A percentile compares a stretch with the other conserved stretches of the same genome.
Evolutionary conservation across 257 asterid genomes (phyloP).

Genomic region (Fraxinus excelsior): DNA sequence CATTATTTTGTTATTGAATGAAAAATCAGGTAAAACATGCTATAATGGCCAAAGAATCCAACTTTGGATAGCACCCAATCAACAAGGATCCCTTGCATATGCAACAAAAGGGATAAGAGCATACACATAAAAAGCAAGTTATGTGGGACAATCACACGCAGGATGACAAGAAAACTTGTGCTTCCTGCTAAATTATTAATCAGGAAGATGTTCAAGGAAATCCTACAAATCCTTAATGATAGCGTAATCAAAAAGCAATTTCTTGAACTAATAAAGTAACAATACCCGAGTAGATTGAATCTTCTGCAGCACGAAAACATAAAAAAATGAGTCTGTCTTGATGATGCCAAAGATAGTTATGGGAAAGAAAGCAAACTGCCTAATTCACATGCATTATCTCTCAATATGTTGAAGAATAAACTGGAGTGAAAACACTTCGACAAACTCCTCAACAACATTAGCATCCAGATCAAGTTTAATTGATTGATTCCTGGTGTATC

Average conservation of each 20-base stretch:
- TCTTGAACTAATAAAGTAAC: background rate
- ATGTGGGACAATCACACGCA: too few relatives aligned
- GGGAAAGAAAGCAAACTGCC: too few relatives aligned
- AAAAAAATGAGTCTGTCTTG: background rate
- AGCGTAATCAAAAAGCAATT: background rate
- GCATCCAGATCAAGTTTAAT: background rate
- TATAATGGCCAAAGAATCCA: background rate
- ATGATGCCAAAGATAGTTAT: background rate
- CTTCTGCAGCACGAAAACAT: background rate
- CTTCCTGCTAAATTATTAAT: too few relatives aligned
- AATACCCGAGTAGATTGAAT: background rate
- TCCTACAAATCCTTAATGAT: too few relatives aligned
- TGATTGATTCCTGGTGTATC: background rate
- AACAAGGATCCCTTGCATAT: background rate
- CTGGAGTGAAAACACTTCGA: background rate
- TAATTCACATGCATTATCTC: background rate
- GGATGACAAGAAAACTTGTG: too few relatives aligned
- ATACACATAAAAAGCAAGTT: too few relatives aligned
- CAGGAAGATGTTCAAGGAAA: too few relatives aligned
- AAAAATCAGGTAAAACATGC: background rate
- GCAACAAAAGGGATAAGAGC: background rate
- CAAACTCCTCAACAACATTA: background rate
- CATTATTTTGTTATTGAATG: background rate
- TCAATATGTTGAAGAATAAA: background rate
- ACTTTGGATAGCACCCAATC: background rate